Evolutionary conservation across 768 basidiomycete species (phyloP), one percentile per base, ranked within the genome.

Genomic region (Amanita molliuscula): DNA sequence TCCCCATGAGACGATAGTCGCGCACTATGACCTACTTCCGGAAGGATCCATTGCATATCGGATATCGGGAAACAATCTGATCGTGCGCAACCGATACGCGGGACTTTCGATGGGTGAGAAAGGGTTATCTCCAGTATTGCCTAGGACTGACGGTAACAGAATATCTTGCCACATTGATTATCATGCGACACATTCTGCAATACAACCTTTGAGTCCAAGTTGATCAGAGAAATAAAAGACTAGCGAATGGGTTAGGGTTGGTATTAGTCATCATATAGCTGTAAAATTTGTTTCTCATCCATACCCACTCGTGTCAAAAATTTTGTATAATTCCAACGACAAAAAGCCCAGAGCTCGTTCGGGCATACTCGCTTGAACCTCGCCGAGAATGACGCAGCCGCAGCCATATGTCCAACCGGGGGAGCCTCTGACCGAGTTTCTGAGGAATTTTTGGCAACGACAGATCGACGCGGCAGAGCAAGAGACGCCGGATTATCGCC

Each of bases 361-460:
- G 41, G 26, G 42, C 42, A 44, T 28, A 16, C 23, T 28, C 42
- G 21, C 41, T 26, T 43, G 42, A 44, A 26, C 26, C 5, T 28
- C 25, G 23, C 25, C 16, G 26, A 37, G n/a, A 25, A 49, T 49
- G 48, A 49, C 48, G 48, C 42, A 51, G 35, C 59, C 62, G 43
- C 69, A 69, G 47, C 87, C 89, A 2, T 88, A 73, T 55, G 89
- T 94, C 10, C 84, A 87, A 61, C 67, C 88, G 6, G 88, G 90
- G 41, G 88, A 92, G 60, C 83, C 82, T n/a, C 73, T 95, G 38
- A 84, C 90, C 58, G 81, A 85, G 35, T 93, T 94, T 62, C 69
- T 95, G 49, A 79, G 81, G 49, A 78, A 79, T 3, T 95, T 96
- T 66, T 96, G 93, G 93, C 87, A 89, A 59, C 68, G 88, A 37